A percentile compares a stretch with the other conserved stretches of the same genome.
These are phyloP conservation scores for Umbelopsis ramanniana DNA, from an alignment of 192 early-diverging fungal species.

Conservation along the genomic window DNA sequence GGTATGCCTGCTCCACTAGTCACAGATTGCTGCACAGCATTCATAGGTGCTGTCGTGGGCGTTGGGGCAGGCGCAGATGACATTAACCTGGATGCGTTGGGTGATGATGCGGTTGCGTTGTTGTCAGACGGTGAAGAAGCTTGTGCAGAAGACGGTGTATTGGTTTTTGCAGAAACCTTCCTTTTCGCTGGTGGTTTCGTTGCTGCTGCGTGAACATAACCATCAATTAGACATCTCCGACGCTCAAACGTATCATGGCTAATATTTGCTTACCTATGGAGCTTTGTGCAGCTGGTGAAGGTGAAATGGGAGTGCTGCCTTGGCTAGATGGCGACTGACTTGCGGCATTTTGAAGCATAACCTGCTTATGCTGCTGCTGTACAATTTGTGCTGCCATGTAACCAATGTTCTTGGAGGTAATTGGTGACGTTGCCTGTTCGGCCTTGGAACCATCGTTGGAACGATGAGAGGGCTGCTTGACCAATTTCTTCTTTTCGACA, in stretches of 20 bases:
- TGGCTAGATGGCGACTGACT: neutral
- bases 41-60: neutral
- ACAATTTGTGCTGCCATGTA: slow-evolving; percentile 22
- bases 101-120: neutral
- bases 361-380: slow-evolving; percentile 22
- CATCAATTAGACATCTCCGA: neutral
- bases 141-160: neutral
- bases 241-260: neutral
- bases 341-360: neutral
- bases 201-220: neutral
- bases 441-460: neutral
- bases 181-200: neutral
- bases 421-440: neutral
- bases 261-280: neutral
- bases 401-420: slow-evolving; percentile 10
- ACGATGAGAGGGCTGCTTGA: neutral
- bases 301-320: neutral
- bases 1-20: slow-evolving; percentile 33
- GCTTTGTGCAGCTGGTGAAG: neutral
- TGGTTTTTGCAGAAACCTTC: neutral
- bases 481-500: slow-evolving; percentile 1
- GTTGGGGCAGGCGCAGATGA: slow-evolving; percentile 3
- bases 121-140: neutral
- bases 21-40: slow-evolving; percentile 23
- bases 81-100: neutral